Percentiles rank a stretch among this genome's conserved stretches.
These are phyloP conservation scores for Apostasia shenzhenica DNA, from an alignment of 106 monocot genomes.

Conservation along the genomic window DNA sequence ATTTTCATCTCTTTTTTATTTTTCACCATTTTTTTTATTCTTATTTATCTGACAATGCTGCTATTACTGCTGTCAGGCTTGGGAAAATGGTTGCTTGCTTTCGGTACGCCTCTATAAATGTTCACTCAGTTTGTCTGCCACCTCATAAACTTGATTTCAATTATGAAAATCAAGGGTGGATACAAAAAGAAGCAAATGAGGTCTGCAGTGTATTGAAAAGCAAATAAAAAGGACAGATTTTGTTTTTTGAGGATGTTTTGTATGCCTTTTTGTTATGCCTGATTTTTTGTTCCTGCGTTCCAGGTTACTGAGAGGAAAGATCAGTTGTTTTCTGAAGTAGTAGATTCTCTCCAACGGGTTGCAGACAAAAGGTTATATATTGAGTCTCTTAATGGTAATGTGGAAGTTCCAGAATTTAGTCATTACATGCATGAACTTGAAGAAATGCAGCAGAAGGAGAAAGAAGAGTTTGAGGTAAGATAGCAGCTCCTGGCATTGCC, in stretches of 20 bases:
- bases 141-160: slow-evolving; percentile 74
- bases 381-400: slow-evolving; percentile 7
- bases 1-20: neutral
- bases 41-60: neutral
- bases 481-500: neutral
- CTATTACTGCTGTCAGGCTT: slow-evolving; percentile 35
- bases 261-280: neutral
- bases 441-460: slow-evolving; percentile 57
- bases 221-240: neutral
- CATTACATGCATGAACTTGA: slow-evolving; percentile 44
- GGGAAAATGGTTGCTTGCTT: slow-evolving; percentile 96
- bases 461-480: slow-evolving; percentile 71
- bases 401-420: slow-evolving; percentile 19
- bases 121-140: slow-evolving; percentile 78
- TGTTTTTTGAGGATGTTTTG: neutral
- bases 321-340: slow-evolving; percentile 55
- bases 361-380: slow-evolving; percentile 19
- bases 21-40: neutral
- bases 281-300: slow-evolving; percentile 11
- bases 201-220: slow-evolving; percentile 18
- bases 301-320: slow-evolving; percentile 50
- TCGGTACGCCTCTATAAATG: slow-evolving; percentile 76
- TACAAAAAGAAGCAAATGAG: slow-evolving; percentile 79
- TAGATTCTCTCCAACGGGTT: slow-evolving; percentile 27
- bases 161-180: slow-evolving; percentile 53